Conservation (phyloP, 208 protist species). For the Histomonas meleagridis region DNA sequence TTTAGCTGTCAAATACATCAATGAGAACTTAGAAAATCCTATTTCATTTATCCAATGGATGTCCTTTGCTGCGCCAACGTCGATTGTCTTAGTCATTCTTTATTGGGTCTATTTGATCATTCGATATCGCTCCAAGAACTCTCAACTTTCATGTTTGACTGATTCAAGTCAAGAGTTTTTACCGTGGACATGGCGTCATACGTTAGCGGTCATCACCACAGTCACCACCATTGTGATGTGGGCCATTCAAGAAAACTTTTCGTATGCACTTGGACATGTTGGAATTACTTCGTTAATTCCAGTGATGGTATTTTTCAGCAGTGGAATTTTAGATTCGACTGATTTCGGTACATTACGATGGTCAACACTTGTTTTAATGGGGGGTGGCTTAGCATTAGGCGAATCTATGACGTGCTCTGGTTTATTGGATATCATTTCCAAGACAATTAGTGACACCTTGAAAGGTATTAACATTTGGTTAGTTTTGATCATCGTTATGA, state of each 20-base stretch:
- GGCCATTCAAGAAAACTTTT: not conserved
- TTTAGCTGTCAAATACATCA: constrained; percentile 26
- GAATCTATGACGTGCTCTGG: not conserved
- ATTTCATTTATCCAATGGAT: constrained; percentile 5
- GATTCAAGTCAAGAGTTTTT: not conserved
- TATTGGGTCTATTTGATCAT: not conserved
- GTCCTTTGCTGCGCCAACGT: not conserved
- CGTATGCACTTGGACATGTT: not conserved
- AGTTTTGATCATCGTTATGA: not conserved
- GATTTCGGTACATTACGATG: constrained; percentile 19
- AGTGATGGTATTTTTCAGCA: constrained; percentile 16
- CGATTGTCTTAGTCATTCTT: not conserved
- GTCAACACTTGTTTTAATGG: constrained; percentile 27
- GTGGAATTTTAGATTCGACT: not conserved
- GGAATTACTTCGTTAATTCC: constrained; percentile 30
- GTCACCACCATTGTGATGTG: not conserved
- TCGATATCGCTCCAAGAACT: not conserved
- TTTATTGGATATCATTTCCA: not conserved
- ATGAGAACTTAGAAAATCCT: not conserved
- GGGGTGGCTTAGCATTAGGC: not conserved
- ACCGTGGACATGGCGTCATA: not conserved
- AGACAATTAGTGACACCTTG: not conserved
- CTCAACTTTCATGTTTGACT: not conserved
- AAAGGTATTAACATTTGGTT: not conserved
- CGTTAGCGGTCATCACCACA: not conserved